A percentile compares a stretch with the other conserved stretches of the same genome.
Evolutionary conservation across 192 early-diverging fungal genomes (phyloP).

Genomic region (Podila epigama): DNA sequence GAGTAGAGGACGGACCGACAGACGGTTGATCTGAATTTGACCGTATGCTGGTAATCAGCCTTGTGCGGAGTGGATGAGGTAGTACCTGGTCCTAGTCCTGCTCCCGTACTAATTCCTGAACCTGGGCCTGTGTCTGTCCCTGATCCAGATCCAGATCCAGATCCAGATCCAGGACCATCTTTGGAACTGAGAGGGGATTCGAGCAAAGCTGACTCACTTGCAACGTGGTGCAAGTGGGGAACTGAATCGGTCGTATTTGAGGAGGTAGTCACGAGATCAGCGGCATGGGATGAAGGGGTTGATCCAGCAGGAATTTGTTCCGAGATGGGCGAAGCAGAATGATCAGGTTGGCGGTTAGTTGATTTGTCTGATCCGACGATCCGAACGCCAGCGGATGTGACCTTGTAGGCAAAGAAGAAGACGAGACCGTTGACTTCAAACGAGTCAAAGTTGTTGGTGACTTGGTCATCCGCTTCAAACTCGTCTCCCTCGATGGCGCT

Average conservation of each 20-base stretch:
- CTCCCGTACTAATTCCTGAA: not conserved
- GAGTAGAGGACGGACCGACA: constrained; percentile 93
- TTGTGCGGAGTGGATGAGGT: constrained; percentile 16
- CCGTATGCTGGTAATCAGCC: constrained; percentile 65
- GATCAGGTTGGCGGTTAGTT: not conserved
- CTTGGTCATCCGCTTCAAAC: constrained; percentile 68
- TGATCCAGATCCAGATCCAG: too few relatives aligned
- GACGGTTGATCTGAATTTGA: constrained; percentile 84
- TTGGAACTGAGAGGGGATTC: not conserved
- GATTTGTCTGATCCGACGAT: not conserved
- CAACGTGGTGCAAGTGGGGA: not conserved
- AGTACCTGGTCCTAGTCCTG: too few relatives aligned
- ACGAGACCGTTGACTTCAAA: constrained; percentile 84
- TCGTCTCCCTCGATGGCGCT: constrained; percentile 52
- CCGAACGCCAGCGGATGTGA: not conserved
- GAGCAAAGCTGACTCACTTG: not conserved
- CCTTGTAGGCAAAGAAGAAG: constrained; percentile 81
- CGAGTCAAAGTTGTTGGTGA: constrained; percentile 47
- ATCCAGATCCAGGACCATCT: too few relatives aligned
- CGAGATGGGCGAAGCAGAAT: too few relatives aligned
- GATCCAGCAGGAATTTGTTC: not conserved
- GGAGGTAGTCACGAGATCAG: not conserved
- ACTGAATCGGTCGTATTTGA: too few relatives aligned
- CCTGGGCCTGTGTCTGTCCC: too few relatives aligned
- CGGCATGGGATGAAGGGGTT: too few relatives aligned